Percentiles rank a stretch among this genome's conserved stretches.
Evolutionary conservation across 1,284 basidiomycete genomes (phyloP).

Genomic region (Sporisorium scitamineum): DNA sequence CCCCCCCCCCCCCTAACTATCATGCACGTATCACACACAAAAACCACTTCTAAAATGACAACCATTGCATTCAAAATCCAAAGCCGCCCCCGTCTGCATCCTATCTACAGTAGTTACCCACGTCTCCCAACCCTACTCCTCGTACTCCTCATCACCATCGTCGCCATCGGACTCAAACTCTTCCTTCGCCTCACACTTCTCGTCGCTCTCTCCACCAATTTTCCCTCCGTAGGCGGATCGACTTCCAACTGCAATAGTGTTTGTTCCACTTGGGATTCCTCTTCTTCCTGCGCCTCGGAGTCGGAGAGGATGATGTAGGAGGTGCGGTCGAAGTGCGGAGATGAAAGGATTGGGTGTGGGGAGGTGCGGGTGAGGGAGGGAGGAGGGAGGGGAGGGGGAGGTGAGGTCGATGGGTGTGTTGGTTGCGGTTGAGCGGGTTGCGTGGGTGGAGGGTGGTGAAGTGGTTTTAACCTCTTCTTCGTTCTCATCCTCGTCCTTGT

Average conservation of each 20-base stretch:
- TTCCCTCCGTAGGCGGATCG: neutral
- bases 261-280: conserved; percentile 9
- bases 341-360: conserved; percentile 14
- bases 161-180: too few species aligned
- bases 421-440: neutral
- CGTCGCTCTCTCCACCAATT: neutral
- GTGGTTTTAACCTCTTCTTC: neutral
- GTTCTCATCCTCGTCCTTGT: neutral
- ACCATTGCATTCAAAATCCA: too few species aligned
- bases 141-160: too few species aligned
- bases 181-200: neutral
- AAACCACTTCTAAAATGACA: too few species aligned
- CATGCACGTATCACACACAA: too few species aligned
- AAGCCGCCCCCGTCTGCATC: too few species aligned
- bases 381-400: conserved; percentile 1
- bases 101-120: too few species aligned
- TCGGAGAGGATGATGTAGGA: conserved; percentile 34
- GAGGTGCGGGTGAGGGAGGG: conserved; percentile 4
- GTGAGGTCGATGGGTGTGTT: neutral
- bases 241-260: conserved; percentile 10
- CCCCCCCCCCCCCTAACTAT: too few species aligned
- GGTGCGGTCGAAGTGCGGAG: conserved; percentile 8
- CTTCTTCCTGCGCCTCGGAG: conserved; percentile 1
- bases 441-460: neutral
- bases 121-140: too few species aligned